A percentile compares a stretch with the other conserved stretches of the same genome.
phyloP scores from a whole-genome alignment of 2,329 filamentous ascomycete genomes.

The Verticillium isaacii region DNA sequence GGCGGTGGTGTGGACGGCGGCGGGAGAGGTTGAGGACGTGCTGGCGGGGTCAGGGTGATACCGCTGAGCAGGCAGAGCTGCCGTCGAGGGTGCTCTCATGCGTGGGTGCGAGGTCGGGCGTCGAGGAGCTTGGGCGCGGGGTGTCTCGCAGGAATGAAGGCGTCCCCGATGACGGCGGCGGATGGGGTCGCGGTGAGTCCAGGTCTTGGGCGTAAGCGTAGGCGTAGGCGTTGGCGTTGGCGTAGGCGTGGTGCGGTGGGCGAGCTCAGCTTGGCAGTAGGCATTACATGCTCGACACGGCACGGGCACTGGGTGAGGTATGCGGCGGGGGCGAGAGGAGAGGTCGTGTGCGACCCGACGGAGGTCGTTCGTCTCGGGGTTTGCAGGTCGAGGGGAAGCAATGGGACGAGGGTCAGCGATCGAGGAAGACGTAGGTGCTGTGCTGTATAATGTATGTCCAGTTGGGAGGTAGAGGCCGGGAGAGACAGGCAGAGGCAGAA shows the following conservation, averaged over 20 bases:
- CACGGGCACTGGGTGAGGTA: background rate
- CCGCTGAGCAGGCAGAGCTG: background rate
- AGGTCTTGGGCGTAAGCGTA: background rate
- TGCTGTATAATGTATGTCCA: background rate
- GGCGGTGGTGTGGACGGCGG: background rate
- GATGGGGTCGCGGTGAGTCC: background rate
- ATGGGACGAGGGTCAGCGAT: background rate
- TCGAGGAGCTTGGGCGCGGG: background rate
- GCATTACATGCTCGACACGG: conserved; percentile 1
- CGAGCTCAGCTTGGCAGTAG: background rate
- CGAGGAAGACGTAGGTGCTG: background rate
- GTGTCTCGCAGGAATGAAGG: background rate
- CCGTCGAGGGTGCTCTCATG: background rate
- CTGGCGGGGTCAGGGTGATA: background rate
- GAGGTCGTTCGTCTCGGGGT: background rate
- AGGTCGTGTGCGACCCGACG: background rate
- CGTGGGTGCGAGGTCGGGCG: background rate
- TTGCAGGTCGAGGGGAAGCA: background rate
- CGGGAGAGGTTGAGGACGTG: background rate
- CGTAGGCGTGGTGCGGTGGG: background rate
- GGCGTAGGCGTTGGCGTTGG: no score
- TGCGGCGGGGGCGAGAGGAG: background rate
- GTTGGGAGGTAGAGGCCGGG: background rate
- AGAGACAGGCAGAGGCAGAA: background rate
- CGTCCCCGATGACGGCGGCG: background rate